phyloP scores from a whole-genome alignment of 2,329 filamentous ascomycete genomes.

The Eutypa lata region DNA sequence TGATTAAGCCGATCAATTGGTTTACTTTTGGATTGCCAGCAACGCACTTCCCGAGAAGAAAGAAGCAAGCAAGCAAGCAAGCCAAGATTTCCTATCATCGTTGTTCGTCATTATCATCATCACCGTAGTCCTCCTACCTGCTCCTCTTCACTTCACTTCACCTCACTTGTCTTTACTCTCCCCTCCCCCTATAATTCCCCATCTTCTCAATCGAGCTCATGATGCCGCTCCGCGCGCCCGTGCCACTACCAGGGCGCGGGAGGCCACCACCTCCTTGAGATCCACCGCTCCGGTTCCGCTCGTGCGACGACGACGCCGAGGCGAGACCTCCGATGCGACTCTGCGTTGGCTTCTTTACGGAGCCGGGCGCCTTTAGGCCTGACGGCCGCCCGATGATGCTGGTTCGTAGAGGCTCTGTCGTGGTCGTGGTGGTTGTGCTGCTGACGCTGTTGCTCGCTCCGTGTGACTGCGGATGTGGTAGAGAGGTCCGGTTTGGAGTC shows the following conservation, averaged over 20 bases:
- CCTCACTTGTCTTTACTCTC: constrained; percentile 11
- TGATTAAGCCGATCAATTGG: too few species aligned
- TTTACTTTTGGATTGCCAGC: too few species aligned
- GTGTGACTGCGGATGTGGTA: constrained; percentile 3
- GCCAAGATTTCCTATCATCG: background rate
- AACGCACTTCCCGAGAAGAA: too few species aligned
- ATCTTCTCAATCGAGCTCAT: constrained; percentile 87
- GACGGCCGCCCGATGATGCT: constrained; percentile 51
- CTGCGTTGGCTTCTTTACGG: constrained; percentile 38
- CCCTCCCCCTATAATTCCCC: constrained; percentile 60
- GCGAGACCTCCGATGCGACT: constrained; percentile 45
- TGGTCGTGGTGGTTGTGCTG: constrained; percentile 2
- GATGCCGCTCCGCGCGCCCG: constrained; percentile 60
- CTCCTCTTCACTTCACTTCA: background rate
- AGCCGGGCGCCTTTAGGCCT: constrained; percentile 60
- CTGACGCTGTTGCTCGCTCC: background rate
- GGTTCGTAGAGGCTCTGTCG: constrained; percentile 45
- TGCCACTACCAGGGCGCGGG: constrained; percentile 47
- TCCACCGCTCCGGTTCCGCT: constrained; percentile 41
- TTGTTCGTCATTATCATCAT: background rate
- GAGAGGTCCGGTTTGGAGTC: constrained; percentile 13
- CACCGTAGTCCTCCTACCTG: background rate
- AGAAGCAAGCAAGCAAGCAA: too few species aligned
- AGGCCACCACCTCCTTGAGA: constrained; percentile 40
- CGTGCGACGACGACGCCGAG: constrained; percentile 20